phyloP scores from a whole-genome alignment of 1,139 yeast species.

The Yamadazyma taylorii region DNA sequence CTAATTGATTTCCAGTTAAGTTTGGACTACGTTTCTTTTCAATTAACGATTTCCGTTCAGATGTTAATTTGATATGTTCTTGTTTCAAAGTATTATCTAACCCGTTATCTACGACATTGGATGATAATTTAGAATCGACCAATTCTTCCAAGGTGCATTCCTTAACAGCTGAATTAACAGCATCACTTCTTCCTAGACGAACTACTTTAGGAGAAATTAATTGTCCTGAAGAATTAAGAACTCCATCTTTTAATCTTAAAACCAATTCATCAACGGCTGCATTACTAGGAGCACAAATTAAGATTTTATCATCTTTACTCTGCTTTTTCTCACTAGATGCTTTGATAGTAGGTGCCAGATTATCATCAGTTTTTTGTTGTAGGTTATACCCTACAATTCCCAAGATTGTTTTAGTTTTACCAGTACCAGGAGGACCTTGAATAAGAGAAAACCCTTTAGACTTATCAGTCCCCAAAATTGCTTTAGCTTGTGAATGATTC shows the following conservation, averaged over 20 bases:
- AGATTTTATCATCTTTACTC: slow-evolving; percentile 38
- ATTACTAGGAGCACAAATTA: slow-evolving; percentile 97
- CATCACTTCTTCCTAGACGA: slow-evolving; percentile 90
- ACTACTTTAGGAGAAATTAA: slow-evolving; percentile 67
- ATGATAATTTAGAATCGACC: slow-evolving; percentile 64
- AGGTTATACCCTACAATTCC: slow-evolving; percentile 77
- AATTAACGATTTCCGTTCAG: slow-evolving; percentile 51
- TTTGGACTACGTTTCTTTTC: slow-evolving; percentile 33
- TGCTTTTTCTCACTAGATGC: slow-evolving; percentile 7
- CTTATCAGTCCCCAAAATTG: slow-evolving; percentile 71
- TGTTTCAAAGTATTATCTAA: slow-evolving; percentile 50
- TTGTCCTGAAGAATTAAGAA: slow-evolving; percentile 58
- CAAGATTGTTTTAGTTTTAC: slow-evolving; percentile 94
- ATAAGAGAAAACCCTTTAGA: slow-evolving; percentile 81
- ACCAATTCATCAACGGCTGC: slow-evolving; percentile 98
- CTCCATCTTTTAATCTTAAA: slow-evolving; percentile 77
- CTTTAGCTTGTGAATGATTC: slow-evolving; percentile 87
- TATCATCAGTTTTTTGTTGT: slow-evolving; percentile 9
- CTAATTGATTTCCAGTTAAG: slow-evolving; percentile 39
- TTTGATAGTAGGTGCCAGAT: slow-evolving; percentile 6
- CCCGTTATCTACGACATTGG: slow-evolving; percentile 33
- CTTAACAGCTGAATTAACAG: slow-evolving; percentile 76
- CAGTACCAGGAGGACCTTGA: slow-evolving; percentile 99
- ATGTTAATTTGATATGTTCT: slow-evolving; percentile 52
- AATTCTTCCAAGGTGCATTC: slow-evolving; percentile 86